Base-by-base conservation (phyloP, 2,329 filamentous ascomycete species). In the Phialophora tarda region DNA sequence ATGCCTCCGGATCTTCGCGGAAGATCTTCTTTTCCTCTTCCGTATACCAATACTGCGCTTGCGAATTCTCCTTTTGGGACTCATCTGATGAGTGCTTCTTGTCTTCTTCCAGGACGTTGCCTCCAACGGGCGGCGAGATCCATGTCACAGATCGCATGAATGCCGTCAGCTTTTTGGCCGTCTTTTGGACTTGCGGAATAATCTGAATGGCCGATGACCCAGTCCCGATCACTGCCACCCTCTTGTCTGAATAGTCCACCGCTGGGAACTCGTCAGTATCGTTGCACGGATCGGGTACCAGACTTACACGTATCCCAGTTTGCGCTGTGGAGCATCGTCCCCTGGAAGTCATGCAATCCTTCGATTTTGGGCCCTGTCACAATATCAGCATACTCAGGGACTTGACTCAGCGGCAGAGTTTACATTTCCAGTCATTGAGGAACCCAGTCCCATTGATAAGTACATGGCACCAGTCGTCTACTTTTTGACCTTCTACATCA, bases 171-270 rank as follows among this genome's bases (percentile, higher is more conserved):
- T 71, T 67, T 17, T 63, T 65, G 30, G 76, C 78, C 10, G 21
- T 57, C 51, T 64, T 64, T 38, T 59, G 66, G 3, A 64, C 48
- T 48, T 65, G 63, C 6, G 63, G 64, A 23, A 66, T 59, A 6
- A 61, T 66, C 38, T 90, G 88, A 1, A 89, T 83, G 0, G 87
- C 88, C 0, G 86, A 86, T 0, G 87, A 85, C 1, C 88, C 88
- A 0, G 86, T 89, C 6, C 88, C 88, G 34, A 90, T 85, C 59
- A 90, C 82, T n/a, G 83, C 88, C 59, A 86, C 82, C 17, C 82
- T 81, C 74, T 89, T 89, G 59, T 82, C 82, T 47, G 80, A 81
- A 28, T 87, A 81, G 57, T 84, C 80, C 23, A 89, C 34, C 14
- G 38, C 63, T 66, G 24, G 14, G n/a, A 50, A 23, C 28, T 8